Evolutionary conservation across 2,329 filamentous ascomycete species (phyloP).

Genomic region (Phyllosticta ampelicida): DNA sequence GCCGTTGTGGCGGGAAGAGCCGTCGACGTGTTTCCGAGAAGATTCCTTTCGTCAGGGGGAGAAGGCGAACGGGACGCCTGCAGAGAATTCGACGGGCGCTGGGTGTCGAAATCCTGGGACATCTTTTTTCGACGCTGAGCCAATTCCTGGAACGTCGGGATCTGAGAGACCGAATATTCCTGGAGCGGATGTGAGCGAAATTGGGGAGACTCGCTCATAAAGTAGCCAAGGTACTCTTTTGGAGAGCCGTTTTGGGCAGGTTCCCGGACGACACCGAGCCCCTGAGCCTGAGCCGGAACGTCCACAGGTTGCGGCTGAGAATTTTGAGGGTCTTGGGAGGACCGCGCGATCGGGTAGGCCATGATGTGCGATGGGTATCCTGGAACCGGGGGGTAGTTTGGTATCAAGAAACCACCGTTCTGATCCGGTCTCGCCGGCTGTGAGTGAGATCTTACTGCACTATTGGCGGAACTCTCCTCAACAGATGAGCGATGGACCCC

Average conservation of each 20-base stretch:
- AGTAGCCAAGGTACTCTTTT: constrained; percentile 42
- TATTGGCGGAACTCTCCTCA: constrained; percentile 29
- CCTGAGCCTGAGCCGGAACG: constrained; percentile 1
- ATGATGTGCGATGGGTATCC: constrained; percentile 21
- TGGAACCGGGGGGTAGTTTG: constrained; percentile 30
- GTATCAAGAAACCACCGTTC: constrained; percentile 26
- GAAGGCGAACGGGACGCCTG: constrained; percentile 35
- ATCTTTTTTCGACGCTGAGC: constrained; percentile 31
- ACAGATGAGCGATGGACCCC: constrained; percentile 33
- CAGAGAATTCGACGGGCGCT: not conserved
- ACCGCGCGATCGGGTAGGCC: constrained; percentile 25
- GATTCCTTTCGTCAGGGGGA: constrained; percentile 29
- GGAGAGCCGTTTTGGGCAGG: constrained; percentile 26
- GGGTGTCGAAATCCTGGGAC: constrained; percentile 26
- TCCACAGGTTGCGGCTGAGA: constrained; percentile 9
- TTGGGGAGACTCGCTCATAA: constrained; percentile 33
- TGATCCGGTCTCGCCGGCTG: constrained; percentile 37
- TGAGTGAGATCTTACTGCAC: constrained; percentile 38
- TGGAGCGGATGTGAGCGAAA: constrained; percentile 18
- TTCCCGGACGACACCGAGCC: constrained; percentile 14
- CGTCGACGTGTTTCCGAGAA: constrained; percentile 31
- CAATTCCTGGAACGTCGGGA: constrained; percentile 31
- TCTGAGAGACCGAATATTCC: constrained; percentile 25
- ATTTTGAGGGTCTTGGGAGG: constrained; percentile 19
- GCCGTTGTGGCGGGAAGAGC: constrained; percentile 10